Base-by-base conservation (phyloP, 305 asterid species). In the Ilex paraguariensis region DNA sequence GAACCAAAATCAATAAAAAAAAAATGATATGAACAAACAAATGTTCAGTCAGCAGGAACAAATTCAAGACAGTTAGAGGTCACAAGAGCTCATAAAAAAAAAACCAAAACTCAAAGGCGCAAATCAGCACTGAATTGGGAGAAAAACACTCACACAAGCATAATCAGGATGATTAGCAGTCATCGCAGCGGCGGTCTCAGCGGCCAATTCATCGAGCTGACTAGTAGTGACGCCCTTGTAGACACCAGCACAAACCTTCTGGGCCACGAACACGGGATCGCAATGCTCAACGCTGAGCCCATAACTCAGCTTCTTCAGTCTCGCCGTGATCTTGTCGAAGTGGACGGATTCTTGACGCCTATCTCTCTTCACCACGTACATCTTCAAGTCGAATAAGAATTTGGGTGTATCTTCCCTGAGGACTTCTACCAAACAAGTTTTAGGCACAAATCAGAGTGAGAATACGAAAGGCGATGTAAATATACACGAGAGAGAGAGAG, bases 141-240 rank as follows among this genome's bases (percentile, higher is more conserved):
- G 0, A 42, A 42, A 13, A 46, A 11, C 5, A 46, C 52, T 10
- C 32, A 54, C 57, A n/a, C 28, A 54, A 54, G 57, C 57, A 28
- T 54, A 54, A 11, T 54, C 57, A 14, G 57, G 57, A 17, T 54
- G 57, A 17, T 54, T 54, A 21, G 57, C 31, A 28, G 57, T 54
- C 57, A 54, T 14, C 3, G 57, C 57, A n/a, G 57, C 57, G 30
- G 57, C 57, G 30, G 57, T 54, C n/a, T 54, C 57, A 17, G 57
- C 57, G 57, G 57, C 57, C 31, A 54, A 28, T 54, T 54, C 57
- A 54, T 54, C 57, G 30, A 54, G 32, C 57, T 54, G 57, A 11
- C 57, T 54, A 14, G 57, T 54, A 21, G 57, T 54, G 13, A 54
- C 57, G 57, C 57, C 57, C 13, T 54, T 54, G 32, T 54, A 54